A percentile compares a stretch with the other conserved stretches of the same genome.
Evolutionary conservation across 306 rosid species (phyloP).

Genomic region (Luffa acutangula): DNA sequence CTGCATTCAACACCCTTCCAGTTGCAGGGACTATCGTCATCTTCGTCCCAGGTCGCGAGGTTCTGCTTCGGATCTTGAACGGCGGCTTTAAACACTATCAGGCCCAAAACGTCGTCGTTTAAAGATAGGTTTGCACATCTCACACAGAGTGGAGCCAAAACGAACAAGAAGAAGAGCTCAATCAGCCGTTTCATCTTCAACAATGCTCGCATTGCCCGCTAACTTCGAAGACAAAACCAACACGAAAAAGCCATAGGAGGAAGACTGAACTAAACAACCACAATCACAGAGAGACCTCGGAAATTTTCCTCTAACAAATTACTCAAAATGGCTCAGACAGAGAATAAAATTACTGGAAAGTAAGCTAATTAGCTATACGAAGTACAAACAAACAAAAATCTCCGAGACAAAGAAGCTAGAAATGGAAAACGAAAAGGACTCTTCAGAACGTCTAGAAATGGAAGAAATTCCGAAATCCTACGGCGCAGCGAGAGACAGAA

Average conservation of each 20-base stretch:
- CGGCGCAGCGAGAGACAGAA: neutral
- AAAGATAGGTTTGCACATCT: constrained; percentile 6
- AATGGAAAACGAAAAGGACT: neutral
- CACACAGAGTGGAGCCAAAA: constrained; percentile 4
- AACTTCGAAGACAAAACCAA: neutral
- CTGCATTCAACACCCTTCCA: constrained; percentile 60
- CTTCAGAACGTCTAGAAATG: neutral
- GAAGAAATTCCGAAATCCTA: neutral
- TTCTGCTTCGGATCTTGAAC: constrained; percentile 54
- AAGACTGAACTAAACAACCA: neutral
- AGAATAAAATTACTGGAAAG: neutral
- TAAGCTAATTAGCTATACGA: neutral
- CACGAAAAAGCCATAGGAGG: neutral
- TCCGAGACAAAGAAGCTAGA: neutral
- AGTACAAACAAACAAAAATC: neutral
- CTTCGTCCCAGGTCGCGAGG: constrained; percentile 85
- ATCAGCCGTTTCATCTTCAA: neutral
- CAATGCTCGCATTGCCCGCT: neutral
- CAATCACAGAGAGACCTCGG: neutral
- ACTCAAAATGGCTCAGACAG: neutral
- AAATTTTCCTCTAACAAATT: neutral
- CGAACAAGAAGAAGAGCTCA: neutral
- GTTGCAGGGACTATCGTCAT: constrained; percentile 57
- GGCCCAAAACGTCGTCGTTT: constrained; percentile 79
- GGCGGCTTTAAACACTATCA: constrained; percentile 78